phyloP scores from a whole-genome alignment of 495 filamentous ascomycete genomes.

The Trichoderma asperelloides region DNA sequence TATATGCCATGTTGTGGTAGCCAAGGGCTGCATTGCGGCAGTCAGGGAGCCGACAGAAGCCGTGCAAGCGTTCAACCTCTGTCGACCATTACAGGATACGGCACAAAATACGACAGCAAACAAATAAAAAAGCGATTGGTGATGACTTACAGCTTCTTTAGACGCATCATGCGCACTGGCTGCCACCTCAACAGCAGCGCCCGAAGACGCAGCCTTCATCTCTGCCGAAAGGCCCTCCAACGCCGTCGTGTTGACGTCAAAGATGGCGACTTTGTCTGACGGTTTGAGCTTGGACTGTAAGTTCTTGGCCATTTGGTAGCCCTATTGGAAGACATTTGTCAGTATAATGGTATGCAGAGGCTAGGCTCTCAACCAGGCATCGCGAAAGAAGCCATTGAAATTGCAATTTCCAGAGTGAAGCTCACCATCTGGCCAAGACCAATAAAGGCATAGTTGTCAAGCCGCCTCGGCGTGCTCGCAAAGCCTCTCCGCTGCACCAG shows the following conservation, averaged over 20 bases:
- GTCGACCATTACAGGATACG: slow-evolving; percentile 12
- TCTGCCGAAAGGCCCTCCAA: slow-evolving; percentile 53
- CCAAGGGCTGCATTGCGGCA: slow-evolving; percentile 19
- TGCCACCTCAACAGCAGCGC: slow-evolving; percentile 48
- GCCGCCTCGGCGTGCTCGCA: slow-evolving; percentile 42
- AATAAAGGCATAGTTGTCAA: slow-evolving; percentile 73
- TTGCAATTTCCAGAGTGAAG: slow-evolving; percentile 10
- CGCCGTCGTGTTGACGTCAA: slow-evolving; percentile 62
- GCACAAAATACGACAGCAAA: neutral
- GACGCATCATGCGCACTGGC: slow-evolving; percentile 51
- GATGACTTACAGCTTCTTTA: slow-evolving; percentile 61
- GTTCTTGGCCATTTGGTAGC: slow-evolving; percentile 85
- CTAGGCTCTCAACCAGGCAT: too few species aligned
- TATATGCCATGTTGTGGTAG: slow-evolving; percentile 21
- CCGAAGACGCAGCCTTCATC: slow-evolving; percentile 39
- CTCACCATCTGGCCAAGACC: slow-evolving; percentile 82
- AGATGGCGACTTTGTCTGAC: slow-evolving; percentile 58
- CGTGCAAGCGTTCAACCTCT: slow-evolving; percentile 32
- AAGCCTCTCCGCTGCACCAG: slow-evolving; percentile 40
- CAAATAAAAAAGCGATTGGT: slow-evolving; percentile 33
- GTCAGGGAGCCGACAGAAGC: neutral
- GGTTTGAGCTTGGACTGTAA: slow-evolving; percentile 66
- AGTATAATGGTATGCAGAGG: too few species aligned
- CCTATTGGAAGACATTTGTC: slow-evolving; percentile 26
- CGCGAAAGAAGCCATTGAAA: neutral